Evolutionary conservation across 2,329 filamentous ascomycete species (phyloP).

Genomic region (Teratosphaeria gauchensis): DNA sequence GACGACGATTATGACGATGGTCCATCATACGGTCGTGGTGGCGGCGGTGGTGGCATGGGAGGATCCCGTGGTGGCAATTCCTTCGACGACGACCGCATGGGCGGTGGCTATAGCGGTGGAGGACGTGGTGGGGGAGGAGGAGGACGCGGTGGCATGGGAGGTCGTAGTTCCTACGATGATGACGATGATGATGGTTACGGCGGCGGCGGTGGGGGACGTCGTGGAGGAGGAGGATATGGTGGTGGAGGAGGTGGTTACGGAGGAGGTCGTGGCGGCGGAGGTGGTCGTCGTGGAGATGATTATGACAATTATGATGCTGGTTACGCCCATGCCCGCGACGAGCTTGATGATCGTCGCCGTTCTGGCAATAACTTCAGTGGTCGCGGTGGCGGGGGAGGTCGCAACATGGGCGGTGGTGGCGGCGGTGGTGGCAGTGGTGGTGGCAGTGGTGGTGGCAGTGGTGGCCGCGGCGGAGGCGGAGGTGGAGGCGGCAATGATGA

Average conservation of each 20-base stretch:
- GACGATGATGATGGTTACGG: not conserved
- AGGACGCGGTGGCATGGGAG: not conserved
- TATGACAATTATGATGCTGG: not conserved
- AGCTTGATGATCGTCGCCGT: not conserved
- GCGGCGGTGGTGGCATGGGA: not conserved
- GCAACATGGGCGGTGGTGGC: too few species aligned
- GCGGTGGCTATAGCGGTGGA: not conserved
- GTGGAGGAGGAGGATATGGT: not conserved
- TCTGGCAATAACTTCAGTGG: not conserved
- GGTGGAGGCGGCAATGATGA: not conserved
- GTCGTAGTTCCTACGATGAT: not conserved
- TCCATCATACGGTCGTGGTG: not conserved
- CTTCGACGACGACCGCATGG: not conserved
- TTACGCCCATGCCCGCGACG: not conserved
- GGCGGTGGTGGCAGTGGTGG: not conserved
- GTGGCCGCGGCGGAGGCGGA: not conserved
- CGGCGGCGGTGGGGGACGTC: not conserved
- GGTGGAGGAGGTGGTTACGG: not conserved
- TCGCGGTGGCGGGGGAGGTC: too few species aligned
- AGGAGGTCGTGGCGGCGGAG: not conserved
- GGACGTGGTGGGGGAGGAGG: not conserved
- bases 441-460: not conserved
- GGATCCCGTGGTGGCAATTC: not conserved
- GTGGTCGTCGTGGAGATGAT: not conserved
- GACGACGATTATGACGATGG: not conserved